These are phyloP conservation scores for Cercophora sp. DNA, from an alignment of 495 filamentous ascomycete species.

Conservation along the genomic window DNA sequence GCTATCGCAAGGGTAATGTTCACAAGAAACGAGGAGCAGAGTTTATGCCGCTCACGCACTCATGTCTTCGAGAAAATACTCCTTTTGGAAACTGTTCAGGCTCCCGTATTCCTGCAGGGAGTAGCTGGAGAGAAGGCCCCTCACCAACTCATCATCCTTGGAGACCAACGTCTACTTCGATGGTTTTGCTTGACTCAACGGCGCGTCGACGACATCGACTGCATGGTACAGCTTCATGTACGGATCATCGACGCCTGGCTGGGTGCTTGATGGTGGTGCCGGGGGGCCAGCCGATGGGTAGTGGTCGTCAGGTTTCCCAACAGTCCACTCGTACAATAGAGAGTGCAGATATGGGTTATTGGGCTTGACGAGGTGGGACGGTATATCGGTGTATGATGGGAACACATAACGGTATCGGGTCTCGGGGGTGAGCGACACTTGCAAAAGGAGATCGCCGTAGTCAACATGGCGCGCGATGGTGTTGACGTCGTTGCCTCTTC, in stretches of 20 bases:
- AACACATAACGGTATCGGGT: slow-evolving; percentile 32
- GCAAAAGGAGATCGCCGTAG: slow-evolving; percentile 29
- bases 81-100: slow-evolving; percentile 28
- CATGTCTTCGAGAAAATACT: slow-evolving; percentile 28
- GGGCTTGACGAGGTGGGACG: background rate
- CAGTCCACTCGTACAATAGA: background rate
- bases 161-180: slow-evolving; percentile 25
- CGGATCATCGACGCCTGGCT: background rate
- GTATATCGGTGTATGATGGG: slow-evolving; percentile 26
- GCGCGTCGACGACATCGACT: slow-evolving; percentile 24
- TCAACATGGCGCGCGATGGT: slow-evolving; percentile 26
- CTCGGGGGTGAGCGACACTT: slow-evolving; percentile 29
- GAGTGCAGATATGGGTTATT: background rate
- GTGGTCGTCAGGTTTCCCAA: background rate
- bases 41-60: slow-evolving; percentile 14
- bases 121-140: slow-evolving; percentile 21
- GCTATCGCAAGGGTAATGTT: slow-evolving; percentile 28
- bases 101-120: slow-evolving; percentile 25
- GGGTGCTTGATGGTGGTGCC: too few relatives aligned
- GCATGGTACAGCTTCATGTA: slow-evolving; percentile 29
- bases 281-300: background rate
- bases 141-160: slow-evolving; percentile 21
- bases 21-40: slow-evolving; percentile 30
- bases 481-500: slow-evolving; percentile 21
- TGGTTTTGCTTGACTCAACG: slow-evolving; percentile 15